Percentiles rank a stretch among this genome's conserved stretches.
These are phyloP conservation scores for Blastobotrys peoriensis DNA, from an alignment of 805 yeast species.

Conservation along the genomic window DNA sequence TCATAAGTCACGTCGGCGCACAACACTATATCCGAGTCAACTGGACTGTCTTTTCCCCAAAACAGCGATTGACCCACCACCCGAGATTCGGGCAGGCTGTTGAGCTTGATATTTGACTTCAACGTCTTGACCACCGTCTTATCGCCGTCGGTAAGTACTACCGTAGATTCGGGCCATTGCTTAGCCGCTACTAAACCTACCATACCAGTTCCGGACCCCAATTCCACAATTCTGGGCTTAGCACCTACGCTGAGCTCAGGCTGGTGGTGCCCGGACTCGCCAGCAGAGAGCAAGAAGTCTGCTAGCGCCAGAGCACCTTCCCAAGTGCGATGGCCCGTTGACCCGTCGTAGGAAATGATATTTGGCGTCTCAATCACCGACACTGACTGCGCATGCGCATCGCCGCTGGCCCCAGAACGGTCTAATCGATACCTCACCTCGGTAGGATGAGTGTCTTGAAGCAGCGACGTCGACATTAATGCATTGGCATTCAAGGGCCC, in stretches of 20 bases:
- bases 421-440: background rate
- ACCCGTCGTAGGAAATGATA: slow-evolving; percentile 41
- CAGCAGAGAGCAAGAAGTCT: slow-evolving; percentile 37
- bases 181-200: slow-evolving; percentile 43
- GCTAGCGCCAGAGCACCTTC: slow-evolving; percentile 75
- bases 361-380: slow-evolving; percentile 21
- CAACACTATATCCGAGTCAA: slow-evolving; percentile 42
- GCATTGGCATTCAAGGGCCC: too few species aligned
- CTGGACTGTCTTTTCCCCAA: slow-evolving; percentile 25
- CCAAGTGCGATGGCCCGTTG: slow-evolving; percentile 92
- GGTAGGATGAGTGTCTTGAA: background rate
- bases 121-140: slow-evolving; percentile 45
- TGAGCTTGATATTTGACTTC: slow-evolving; percentile 40
- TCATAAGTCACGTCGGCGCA: slow-evolving; percentile 94
- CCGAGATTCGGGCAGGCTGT: slow-evolving; percentile 25
- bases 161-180: slow-evolving; percentile 19
- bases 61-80: slow-evolving; percentile 12
- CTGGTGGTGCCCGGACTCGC: background rate
- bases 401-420: background rate
- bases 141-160: slow-evolving; percentile 66
- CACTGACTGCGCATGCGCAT: background rate
- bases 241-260: background rate
- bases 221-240: slow-evolving; percentile 43
- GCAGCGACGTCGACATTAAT: background rate
- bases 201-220: slow-evolving; percentile 90